phyloP scores from a whole-genome alignment of 2,329 filamentous ascomycete species.

The Beauveria australis region DNA sequence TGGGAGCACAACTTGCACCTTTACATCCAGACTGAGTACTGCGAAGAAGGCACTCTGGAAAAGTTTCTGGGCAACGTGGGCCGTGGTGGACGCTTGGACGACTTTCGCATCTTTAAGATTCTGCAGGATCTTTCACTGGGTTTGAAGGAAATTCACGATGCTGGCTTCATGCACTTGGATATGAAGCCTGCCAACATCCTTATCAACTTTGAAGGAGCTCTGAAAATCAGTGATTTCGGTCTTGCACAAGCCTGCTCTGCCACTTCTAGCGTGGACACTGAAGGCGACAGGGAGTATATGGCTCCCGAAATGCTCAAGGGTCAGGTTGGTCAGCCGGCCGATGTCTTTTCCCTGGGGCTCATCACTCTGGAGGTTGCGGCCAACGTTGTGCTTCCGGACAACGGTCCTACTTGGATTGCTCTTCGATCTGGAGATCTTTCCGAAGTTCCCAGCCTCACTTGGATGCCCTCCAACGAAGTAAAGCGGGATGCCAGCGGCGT shows the following conservation, averaged over 20 bases:
- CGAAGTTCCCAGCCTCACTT: slow-evolving; percentile 80
- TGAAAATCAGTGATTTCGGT: slow-evolving; percentile 84
- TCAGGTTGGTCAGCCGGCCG: slow-evolving; percentile 79
- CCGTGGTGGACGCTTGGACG: slow-evolving; percentile 77
- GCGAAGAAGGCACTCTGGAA: slow-evolving; percentile 86
- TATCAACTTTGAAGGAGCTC: slow-evolving; percentile 69
- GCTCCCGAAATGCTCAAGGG: slow-evolving; percentile 86
- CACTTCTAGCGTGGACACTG: slow-evolving; percentile 68
- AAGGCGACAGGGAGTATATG: slow-evolving; percentile 95
- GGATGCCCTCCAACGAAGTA: slow-evolving; percentile 63
- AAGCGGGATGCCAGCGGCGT: slow-evolving; percentile 61
- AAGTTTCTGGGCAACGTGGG: slow-evolving; percentile 78
- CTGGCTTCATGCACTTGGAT: slow-evolving; percentile 77
- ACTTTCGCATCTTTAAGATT: slow-evolving; percentile 98
- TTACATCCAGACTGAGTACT: slow-evolving; percentile 97
- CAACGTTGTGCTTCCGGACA: slow-evolving; percentile 89
- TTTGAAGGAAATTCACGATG: slow-evolving; percentile 80
- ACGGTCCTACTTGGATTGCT: slow-evolving; percentile 84
- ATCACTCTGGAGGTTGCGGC: slow-evolving; percentile 92
- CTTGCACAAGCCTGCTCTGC: slow-evolving; percentile 74
- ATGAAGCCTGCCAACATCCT: slow-evolving; percentile 80
- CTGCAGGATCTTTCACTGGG: slow-evolving; percentile 78
- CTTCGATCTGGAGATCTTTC: slow-evolving; percentile 83
- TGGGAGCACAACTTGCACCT: slow-evolving; percentile 83
- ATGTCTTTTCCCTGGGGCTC: slow-evolving; percentile 88